phyloP scores from a whole-genome alignment of 169 alveolate genomes.

The Eimeria acervulina region DNA sequence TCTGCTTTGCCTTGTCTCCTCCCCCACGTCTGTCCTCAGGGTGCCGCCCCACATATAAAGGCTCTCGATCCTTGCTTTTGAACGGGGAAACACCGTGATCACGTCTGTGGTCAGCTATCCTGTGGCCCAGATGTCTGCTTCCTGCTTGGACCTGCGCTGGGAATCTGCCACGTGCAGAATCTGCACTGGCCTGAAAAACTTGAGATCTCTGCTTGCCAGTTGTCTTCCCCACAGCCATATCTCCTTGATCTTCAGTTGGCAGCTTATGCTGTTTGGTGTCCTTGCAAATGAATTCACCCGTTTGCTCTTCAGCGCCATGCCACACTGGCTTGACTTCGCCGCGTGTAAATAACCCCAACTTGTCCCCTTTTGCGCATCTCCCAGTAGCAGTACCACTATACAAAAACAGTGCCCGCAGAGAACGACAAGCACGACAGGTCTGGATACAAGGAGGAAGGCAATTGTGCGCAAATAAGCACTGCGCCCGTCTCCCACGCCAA shows the following conservation, averaged over 20 bases:
- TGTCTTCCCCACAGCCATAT: neutral
- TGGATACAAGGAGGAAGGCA: neutral
- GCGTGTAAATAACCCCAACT: neutral
- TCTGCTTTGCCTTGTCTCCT: neutral
- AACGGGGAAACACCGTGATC: neutral
- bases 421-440: neutral
- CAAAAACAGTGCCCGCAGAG: neutral
- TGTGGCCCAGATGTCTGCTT: neutral
- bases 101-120: neutral
- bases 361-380: neutral
- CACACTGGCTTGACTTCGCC: neutral
- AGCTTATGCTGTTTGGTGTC: neutral
- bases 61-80: neutral
- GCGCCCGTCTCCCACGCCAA: neutral
- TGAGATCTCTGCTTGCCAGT: neutral
- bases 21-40: neutral
- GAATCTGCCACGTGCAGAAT: neutral
- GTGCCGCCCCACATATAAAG: neutral
- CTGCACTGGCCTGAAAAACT: neutral
- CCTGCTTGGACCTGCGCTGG: neutral
- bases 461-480: neutral
- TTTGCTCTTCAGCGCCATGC: constrained; percentile 5
- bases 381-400: neutral
- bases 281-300: neutral
- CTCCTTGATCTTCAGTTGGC: neutral